phyloP scores from a whole-genome alignment of 1,139 yeast genomes.

The Spathaspora sp. region DNA sequence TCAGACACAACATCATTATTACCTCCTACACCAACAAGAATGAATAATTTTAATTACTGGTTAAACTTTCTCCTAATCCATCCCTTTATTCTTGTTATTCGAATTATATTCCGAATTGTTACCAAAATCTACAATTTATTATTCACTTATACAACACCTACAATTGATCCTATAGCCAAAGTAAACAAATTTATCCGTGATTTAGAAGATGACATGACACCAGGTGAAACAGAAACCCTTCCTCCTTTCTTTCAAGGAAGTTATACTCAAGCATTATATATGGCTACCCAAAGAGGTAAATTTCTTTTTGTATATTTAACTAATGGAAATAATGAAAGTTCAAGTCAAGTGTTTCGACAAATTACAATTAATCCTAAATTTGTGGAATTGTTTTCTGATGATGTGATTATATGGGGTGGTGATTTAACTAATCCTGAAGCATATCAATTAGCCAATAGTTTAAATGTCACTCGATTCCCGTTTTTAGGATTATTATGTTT shows the following conservation, averaged over 20 bases:
- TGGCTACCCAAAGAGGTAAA: conserved; percentile 64
- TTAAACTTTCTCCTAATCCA: conserved; percentile 24
- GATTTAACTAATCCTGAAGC: conserved; percentile 80
- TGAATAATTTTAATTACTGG: conserved; percentile 13
- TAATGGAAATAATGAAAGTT: conserved; percentile 69
- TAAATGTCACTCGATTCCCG: conserved; percentile 76
- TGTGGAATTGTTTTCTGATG: conserved; percentile 40
- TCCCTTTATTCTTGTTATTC: conserved; percentile 28
- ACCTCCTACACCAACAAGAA: not conserved
- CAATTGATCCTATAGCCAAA: conserved; percentile 33
- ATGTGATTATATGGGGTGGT: conserved; percentile 83
- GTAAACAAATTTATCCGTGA: conserved; percentile 35
- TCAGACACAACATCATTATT: conserved; percentile 10
- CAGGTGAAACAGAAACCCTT: conserved; percentile 12
- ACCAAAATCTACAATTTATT: conserved; percentile 26
- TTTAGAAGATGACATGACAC: conserved; percentile 32
- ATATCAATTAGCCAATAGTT: conserved; percentile 75
- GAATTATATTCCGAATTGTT: conserved; percentile 24
- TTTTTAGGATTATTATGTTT: conserved; percentile 68
- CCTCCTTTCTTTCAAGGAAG: conserved; percentile 69
- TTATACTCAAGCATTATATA: conserved; percentile 69
- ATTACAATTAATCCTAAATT: conserved; percentile 57
- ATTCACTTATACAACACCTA: conserved; percentile 25
- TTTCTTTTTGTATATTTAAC: conserved; percentile 76
- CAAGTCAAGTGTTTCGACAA: conserved; percentile 52